Percentiles rank a stretch among this genome's conserved stretches.
Conservation (phyloP, 1,284 basidiomycete species). For the Ganoderma multipileum region DNA sequence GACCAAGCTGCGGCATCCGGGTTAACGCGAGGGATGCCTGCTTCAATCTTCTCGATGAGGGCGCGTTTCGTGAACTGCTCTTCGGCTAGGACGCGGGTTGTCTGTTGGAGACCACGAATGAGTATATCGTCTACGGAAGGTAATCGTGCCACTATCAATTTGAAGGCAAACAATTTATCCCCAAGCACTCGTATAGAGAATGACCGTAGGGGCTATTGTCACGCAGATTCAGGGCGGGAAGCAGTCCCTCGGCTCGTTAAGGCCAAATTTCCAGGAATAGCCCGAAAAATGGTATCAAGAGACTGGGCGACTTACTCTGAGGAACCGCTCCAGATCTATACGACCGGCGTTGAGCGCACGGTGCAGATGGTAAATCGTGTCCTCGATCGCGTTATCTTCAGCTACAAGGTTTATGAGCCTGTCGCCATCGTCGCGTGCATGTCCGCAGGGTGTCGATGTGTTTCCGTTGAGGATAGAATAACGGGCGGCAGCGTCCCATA, state of each 20-base stretch:
- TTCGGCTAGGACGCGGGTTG: slow-evolving; percentile 86
- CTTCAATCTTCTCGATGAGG: slow-evolving; percentile 86
- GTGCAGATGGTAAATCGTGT: slow-evolving; percentile 97
- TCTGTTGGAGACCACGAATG: slow-evolving; percentile 57
- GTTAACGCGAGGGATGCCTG: slow-evolving; percentile 63
- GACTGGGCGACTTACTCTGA: slow-evolving; percentile 67
- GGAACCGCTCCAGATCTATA: slow-evolving; percentile 91
- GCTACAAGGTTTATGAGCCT: slow-evolving; percentile 95
- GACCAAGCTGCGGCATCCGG: slow-evolving; percentile 36
- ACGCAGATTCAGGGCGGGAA: slow-evolving; percentile 20
- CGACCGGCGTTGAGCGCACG: slow-evolving; percentile 92
- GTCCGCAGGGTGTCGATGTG: neutral
- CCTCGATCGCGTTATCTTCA: slow-evolving; percentile 98
- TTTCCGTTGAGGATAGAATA: slow-evolving; percentile 7
- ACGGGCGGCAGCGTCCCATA: neutral
- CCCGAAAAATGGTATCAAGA: slow-evolving; percentile 10
- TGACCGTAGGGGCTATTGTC: slow-evolving; percentile 29
- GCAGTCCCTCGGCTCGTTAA: neutral
- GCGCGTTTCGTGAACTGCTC: slow-evolving; percentile 96
- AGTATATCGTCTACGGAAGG: neutral
- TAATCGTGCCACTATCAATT: neutral
- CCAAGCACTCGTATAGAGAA: neutral
- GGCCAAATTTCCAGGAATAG: neutral
- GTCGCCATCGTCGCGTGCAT: slow-evolving; percentile 14
- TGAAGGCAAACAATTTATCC: neutral